A percentile compares a stretch with the other conserved stretches of the same genome.
phyloP scores from a whole-genome alignment of 1,139 yeast genomes.

The Yamadazyma oceani region DNA sequence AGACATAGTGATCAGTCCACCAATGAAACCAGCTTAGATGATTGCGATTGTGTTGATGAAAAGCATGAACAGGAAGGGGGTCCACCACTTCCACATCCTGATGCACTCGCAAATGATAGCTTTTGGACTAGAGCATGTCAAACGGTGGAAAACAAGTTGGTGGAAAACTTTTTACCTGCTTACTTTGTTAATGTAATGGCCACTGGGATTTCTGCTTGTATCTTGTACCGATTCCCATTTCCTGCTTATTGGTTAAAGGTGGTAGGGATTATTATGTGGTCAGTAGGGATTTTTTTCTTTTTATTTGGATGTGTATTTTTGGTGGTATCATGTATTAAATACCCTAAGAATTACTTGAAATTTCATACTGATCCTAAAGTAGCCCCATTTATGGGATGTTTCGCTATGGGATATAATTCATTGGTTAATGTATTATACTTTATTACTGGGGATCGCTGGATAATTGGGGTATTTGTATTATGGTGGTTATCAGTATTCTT shows the following conservation, averaged over 20 bases:
- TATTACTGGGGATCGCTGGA: constrained; percentile 35
- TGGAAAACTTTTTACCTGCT: constrained; percentile 48
- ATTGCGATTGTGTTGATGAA: not conserved
- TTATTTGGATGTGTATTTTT: constrained; percentile 38
- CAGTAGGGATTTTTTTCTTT: constrained; percentile 51
- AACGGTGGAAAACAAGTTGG: constrained; percentile 14
- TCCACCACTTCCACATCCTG: too few relatives aligned
- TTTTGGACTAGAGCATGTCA: not conserved
- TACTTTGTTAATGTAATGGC: constrained; percentile 85
- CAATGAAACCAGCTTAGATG: not conserved
- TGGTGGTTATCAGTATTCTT: constrained; percentile 68
- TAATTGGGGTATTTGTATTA: constrained; percentile 50
- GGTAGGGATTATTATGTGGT: constrained; percentile 58
- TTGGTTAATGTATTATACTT: constrained; percentile 54
- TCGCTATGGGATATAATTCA: constrained; percentile 75
- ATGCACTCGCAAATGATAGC: not conserved
- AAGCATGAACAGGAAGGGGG: not conserved
- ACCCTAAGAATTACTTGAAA: constrained; percentile 31
- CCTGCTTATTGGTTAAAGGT: constrained; percentile 58
- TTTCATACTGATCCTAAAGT: constrained; percentile 47
- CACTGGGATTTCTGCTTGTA: constrained; percentile 65
- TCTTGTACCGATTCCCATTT: constrained; percentile 67
- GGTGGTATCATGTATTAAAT: constrained; percentile 33
- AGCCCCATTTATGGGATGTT: constrained; percentile 70
- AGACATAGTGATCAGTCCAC: not conserved